A percentile compares a stretch with the other conserved stretches of the same genome.
Conservation (phyloP, 1,284 basidiomycete genomes). For the Boletus semigastroideus region DNA sequence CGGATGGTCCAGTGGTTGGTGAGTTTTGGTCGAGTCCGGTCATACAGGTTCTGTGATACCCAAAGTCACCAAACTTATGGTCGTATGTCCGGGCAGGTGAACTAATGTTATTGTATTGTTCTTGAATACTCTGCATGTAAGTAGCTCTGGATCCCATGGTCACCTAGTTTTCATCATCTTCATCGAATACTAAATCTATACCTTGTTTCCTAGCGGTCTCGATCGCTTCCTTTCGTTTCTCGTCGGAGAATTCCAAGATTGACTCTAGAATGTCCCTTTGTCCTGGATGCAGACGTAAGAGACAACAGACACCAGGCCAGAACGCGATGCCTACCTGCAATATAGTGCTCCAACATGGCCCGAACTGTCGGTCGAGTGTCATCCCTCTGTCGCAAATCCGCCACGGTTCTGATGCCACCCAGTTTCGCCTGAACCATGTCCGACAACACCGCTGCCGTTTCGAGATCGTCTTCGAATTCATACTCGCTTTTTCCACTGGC, state of each 20-base stretch:
- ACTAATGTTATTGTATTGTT: too few relatives aligned
- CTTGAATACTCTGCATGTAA: too few relatives aligned
- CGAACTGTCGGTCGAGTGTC: constrained; percentile 50
- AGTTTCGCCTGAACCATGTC: constrained; percentile 64
- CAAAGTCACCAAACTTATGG: too few relatives aligned
- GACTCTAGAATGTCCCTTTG: constrained; percentile 44
- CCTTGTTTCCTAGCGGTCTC: constrained; percentile 49
- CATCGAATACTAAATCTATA: constrained; percentile 52
- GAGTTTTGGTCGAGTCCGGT: too few relatives aligned
- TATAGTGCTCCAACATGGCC: constrained; percentile 56
- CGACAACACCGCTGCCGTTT: constrained; percentile 60
- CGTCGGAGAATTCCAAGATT: constrained; percentile 43
- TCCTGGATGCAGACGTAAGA: constrained; percentile 30
- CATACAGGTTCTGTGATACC: too few relatives aligned
- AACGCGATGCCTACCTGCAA: constrained; percentile 45
- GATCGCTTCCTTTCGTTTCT: constrained; percentile 46
- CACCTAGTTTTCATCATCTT: constrained; percentile 14
- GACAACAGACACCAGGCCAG: neutral
- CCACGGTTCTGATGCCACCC: constrained; percentile 46
- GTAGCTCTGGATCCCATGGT: too few relatives aligned
- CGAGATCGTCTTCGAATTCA: constrained; percentile 57
- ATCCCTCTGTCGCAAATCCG: constrained; percentile 16
- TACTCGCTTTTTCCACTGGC: constrained; percentile 37
- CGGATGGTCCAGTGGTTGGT: too few relatives aligned
- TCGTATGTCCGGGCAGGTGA: too few relatives aligned